Base-by-base conservation (phyloP, 257 asterid genomes). In the Handroanthus guayacan region DNA sequence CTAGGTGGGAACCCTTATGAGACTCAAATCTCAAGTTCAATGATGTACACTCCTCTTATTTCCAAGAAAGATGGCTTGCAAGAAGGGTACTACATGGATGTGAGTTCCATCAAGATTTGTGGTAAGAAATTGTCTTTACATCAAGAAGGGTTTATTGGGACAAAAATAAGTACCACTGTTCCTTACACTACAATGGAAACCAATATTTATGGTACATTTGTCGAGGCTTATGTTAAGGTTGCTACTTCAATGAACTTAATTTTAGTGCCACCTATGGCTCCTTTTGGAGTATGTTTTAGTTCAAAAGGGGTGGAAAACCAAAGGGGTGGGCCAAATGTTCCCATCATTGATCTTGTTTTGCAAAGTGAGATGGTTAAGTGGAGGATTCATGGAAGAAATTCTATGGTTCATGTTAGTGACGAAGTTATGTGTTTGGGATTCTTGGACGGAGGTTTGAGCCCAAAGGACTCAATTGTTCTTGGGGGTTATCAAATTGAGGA, bases 341-440 rank as follows among this genome's bases (percentile, higher is more conserved):
- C 97, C 1, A 25, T 16, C 3, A 72, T 90, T 58, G 97, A 94
- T 69, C 88, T 94, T 61, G 87, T 84, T 54, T 41, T 94, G 87
- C 99, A 94, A 38, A 92, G 99, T 87, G 97, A 92, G 85, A 84
- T 90, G 91, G 97, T 94, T 71, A 90, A 84, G 78, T 90, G 94
- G 97, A 88, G 88, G 69, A 75, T 94, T 17, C 56, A 66, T 66
- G 90, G 91, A 11, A 86, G 87, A 81, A 89, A 92, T 64, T 85
- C 90, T 25, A 78, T 94, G 97, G 96, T 94, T 36, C 62, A 54
- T 52, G 86, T 89, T 5, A 74, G 87, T 82, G 89, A 87, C 55
- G 91, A 82, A 1, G 87, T 90, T 3, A 88, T 87, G 95, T 92
- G 99, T 74, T 81, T 92, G 82, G 99, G 93, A 9, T 84, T 90